These are phyloP conservation scores for Endoconidiophora laricicola DNA, from an alignment of 2,329 filamentous ascomycete genomes.

Conservation along the genomic window DNA sequence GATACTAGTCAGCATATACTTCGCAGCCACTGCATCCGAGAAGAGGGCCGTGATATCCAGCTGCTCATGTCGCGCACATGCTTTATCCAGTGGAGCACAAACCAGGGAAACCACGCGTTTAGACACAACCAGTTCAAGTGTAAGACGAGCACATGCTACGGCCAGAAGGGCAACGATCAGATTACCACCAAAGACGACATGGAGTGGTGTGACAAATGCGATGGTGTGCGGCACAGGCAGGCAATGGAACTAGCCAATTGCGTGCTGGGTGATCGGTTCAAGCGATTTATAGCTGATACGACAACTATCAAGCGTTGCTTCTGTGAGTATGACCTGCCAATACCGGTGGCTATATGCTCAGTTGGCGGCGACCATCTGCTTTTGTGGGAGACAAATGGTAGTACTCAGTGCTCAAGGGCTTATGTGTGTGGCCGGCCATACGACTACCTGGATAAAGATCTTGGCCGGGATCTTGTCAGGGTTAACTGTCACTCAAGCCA, in stretches of 20 bases:
- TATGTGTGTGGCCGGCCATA: too few species aligned
- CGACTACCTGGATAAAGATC: too few species aligned
- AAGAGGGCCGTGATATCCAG: not conserved
- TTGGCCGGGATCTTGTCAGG: too few species aligned
- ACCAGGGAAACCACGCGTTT: not conserved
- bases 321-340: not conserved
- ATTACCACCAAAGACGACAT: not conserved
- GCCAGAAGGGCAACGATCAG: not conserved
- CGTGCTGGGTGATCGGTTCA: not conserved
- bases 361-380: too few species aligned
- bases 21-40: not conserved
- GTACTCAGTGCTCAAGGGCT: too few species aligned
- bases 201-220: not conserved
- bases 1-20: constrained; percentile 1
- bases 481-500: too few species aligned
- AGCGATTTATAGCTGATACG: not conserved
- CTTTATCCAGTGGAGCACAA: not conserved
- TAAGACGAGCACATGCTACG: not conserved
- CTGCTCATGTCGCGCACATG: not conserved
- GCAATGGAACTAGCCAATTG: not conserved
- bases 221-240: not conserved
- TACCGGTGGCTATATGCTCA: too few species aligned
- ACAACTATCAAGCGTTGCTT: not conserved
- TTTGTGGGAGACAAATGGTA: too few species aligned
- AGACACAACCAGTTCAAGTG: not conserved